Evolutionary conservation across 129 eudicot species (phyloP).

Genomic region (Glebionis coronaria): DNA sequence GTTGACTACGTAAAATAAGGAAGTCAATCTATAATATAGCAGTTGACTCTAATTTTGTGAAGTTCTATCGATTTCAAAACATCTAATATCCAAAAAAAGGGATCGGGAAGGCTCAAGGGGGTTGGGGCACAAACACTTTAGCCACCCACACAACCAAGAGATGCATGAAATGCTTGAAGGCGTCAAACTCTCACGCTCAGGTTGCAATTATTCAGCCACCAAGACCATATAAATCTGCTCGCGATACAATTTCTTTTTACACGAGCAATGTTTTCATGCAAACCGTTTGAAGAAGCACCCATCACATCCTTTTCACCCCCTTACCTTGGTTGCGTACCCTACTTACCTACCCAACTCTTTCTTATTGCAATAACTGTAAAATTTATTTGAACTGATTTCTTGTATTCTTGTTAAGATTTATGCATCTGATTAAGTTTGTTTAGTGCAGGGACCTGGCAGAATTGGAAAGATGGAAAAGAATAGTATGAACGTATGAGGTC

Average conservation of each 20-base stretch:
- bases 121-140: slow-evolving; percentile 56
- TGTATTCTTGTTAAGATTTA: slow-evolving; percentile 35
- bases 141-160: slow-evolving; percentile 56
- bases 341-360: slow-evolving; percentile 42
- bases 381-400: slow-evolving; percentile 35
- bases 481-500: too few species aligned
- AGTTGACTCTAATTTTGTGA: background rate
- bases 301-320: slow-evolving; percentile 34
- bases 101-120: slow-evolving; percentile 36
- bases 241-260: slow-evolving; percentile 33
- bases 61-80: background rate
- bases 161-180: slow-evolving; percentile 49
- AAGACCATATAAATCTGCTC: slow-evolving; percentile 27
- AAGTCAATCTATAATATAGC: too few species aligned
- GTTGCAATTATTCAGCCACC: slow-evolving; percentile 35
- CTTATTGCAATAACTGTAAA: slow-evolving; percentile 38
- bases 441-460: too few species aligned
- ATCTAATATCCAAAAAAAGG: background rate
- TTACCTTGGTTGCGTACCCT: slow-evolving; percentile 33
- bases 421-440: too few species aligned
- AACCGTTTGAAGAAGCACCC: slow-evolving; percentile 33
- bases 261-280: slow-evolving; percentile 35
- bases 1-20: slow-evolving; percentile 4
- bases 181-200: slow-evolving; percentile 45
- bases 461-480: too few species aligned